Conservation (phyloP, 108 stramenopile genomes). For the Mayamaea pseudoterrestris region DNA sequence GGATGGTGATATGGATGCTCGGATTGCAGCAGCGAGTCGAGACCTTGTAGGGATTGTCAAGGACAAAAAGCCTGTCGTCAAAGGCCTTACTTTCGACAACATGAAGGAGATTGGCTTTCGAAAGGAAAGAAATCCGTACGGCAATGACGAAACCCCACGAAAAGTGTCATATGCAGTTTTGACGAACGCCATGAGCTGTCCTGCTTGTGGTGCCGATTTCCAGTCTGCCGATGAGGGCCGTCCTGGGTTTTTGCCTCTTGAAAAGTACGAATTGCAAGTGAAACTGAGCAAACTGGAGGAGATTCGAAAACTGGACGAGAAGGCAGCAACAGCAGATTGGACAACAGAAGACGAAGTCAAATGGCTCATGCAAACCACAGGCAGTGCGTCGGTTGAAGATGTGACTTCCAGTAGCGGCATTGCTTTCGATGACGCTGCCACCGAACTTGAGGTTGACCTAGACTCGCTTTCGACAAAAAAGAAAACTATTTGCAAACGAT, state of each 20-base stretch:
- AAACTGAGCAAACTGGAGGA: conserved; percentile 69
- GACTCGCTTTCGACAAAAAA: conserved; percentile 41
- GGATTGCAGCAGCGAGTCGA: conserved; percentile 23
- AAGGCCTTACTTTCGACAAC: too few relatives aligned
- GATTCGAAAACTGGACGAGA: conserved; percentile 58
- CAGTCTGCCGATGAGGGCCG: conserved; percentile 43
- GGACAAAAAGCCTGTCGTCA: too few relatives aligned
- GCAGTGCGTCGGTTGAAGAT: conserved; percentile 12
- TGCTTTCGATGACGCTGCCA: conserved; percentile 55
- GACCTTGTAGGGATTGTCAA: too few relatives aligned
- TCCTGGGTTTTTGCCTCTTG: conserved; percentile 68
- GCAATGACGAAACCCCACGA: conserved; percentile 66
- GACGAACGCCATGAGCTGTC: conserved; percentile 67
- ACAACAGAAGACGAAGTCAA: conserved; percentile 77
- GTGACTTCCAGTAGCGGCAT: conserved; percentile 11
- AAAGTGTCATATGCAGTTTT: conserved; percentile 50
- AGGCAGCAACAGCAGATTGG: conserved; percentile 71
- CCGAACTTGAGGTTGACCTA: conserved; percentile 61
- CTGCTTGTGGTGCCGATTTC: conserved; percentile 79
- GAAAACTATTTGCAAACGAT: conserved; percentile 76
- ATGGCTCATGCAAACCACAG: conserved; percentile 52
- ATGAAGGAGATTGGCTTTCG: conserved; percentile 57
- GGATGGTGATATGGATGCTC: conserved; percentile 33
- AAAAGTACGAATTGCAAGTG: conserved; percentile 58
- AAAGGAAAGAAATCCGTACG: conserved; percentile 65